A percentile compares a stretch with the other conserved stretches of the same genome.
phyloP scores from a whole-genome alignment of 768 basidiomycete species.

The Botryobasidium botryosum region DNA sequence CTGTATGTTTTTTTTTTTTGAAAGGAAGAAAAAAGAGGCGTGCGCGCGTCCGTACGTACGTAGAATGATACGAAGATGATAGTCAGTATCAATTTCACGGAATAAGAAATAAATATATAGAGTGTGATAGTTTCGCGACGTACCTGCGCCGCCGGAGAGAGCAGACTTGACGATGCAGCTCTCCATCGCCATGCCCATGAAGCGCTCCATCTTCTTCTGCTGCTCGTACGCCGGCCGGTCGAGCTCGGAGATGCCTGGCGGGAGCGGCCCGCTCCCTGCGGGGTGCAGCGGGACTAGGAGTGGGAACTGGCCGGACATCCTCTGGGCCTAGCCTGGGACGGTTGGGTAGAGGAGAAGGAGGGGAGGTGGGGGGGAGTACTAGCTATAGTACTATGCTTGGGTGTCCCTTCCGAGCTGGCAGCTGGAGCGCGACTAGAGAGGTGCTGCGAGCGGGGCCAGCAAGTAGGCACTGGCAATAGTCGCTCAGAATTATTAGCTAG shows the following conservation, averaged over 20 bases:
- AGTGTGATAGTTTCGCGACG: conserved; percentile 19
- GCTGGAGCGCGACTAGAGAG: too few species aligned
- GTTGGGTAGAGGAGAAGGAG: too few species aligned
- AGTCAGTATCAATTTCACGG: background rate
- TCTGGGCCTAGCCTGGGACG: too few species aligned
- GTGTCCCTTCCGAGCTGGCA: too few species aligned
- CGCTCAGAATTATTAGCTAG: too few species aligned
- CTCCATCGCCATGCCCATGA: conserved; percentile 58
- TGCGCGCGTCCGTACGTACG: background rate
- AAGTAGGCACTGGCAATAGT: too few species aligned
- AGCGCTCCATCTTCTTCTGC: conserved; percentile 61
- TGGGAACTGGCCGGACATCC: too few species aligned
- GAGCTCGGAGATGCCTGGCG: conserved; percentile 66
- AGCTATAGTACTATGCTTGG: too few species aligned
- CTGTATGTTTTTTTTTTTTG: conserved; percentile 31
- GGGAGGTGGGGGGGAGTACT: too few species aligned
- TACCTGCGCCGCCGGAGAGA: conserved; percentile 70
- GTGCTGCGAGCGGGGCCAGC: too few species aligned
- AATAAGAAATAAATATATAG: background rate
- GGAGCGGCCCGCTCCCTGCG: conserved; percentile 75
- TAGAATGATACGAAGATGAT: background rate
- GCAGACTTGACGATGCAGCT: conserved; percentile 73
- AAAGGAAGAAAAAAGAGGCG: conserved; percentile 6
- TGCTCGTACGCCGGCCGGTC: conserved; percentile 51
- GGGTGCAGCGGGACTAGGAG: conserved; percentile 55